Conservation (phyloP, 2,329 filamentous ascomycete species). For the Sporothrix brunneoviolacea region DNA sequence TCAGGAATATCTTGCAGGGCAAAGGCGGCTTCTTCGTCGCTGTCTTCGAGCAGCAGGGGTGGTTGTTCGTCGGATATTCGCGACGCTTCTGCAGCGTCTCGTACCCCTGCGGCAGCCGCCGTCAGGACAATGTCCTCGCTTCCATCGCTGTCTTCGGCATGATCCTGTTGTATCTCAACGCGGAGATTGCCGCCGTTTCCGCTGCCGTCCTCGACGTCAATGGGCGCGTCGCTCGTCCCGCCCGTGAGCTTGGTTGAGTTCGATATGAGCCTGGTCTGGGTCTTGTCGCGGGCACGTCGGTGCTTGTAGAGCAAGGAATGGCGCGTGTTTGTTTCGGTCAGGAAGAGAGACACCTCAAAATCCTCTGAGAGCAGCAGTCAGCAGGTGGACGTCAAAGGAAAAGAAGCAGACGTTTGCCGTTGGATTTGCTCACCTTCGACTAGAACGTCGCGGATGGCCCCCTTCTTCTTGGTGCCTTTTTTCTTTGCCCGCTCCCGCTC, state of each 20-base stretch:
- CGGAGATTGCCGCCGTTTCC: slow-evolving; percentile 19
- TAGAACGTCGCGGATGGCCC: slow-evolving; percentile 79
- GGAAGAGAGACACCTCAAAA: slow-evolving; percentile 90
- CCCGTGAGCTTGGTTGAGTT: slow-evolving; percentile 58
- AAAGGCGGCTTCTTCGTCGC: slow-evolving; percentile 13
- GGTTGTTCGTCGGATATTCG: slow-evolving; percentile 31
- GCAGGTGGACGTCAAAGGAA: background rate
- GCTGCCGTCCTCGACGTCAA: slow-evolving; percentile 40
- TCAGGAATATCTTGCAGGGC: slow-evolving; percentile 14
- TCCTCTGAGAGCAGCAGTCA: slow-evolving; percentile 50
- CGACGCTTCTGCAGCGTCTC: background rate
- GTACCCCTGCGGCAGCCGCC: background rate
- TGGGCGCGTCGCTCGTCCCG: slow-evolving; percentile 45
- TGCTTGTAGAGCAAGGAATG: slow-evolving; percentile 83
- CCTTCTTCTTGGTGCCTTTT: slow-evolving; percentile 64
- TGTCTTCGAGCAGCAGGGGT: slow-evolving; percentile 44
- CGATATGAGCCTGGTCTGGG: slow-evolving; percentile 47
- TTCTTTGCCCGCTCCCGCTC: slow-evolving; percentile 64
- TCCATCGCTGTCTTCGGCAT: slow-evolving; percentile 24
- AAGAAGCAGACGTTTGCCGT: no score
- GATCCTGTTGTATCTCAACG: slow-evolving; percentile 1
- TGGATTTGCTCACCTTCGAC: slow-evolving; percentile 66
- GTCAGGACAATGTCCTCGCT: slow-evolving; percentile 51
- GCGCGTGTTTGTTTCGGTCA: slow-evolving; percentile 77
- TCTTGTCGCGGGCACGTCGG: slow-evolving; percentile 64